phyloP scores from a whole-genome alignment of 768 basidiomycete species.

The Lentinula raphanica region DNA sequence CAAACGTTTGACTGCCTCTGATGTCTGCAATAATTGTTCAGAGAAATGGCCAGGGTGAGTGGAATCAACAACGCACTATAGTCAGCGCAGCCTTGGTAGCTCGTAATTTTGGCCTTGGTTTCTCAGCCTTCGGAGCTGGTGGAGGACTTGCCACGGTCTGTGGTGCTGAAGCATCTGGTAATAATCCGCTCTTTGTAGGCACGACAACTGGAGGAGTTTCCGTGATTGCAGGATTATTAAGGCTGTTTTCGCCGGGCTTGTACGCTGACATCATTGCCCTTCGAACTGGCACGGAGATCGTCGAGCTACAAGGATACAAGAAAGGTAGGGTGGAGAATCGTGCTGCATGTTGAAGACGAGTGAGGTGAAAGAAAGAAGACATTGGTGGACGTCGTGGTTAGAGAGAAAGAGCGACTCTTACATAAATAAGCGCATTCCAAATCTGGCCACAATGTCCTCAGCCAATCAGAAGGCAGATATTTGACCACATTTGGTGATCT shows the following conservation, averaged over 20 bases:
- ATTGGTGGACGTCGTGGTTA: background rate
- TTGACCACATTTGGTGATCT: background rate
- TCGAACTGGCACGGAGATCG: slow-evolving; percentile 34
- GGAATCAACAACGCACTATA: slow-evolving; percentile 46
- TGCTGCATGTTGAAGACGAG: slow-evolving; percentile 26
- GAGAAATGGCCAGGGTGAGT: slow-evolving; percentile 3
- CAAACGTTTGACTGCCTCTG: slow-evolving; percentile 69
- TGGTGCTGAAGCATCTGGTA: slow-evolving; percentile 59
- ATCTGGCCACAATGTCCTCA: background rate
- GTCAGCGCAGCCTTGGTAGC: slow-evolving; percentile 74
- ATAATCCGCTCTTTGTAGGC: slow-evolving; percentile 41
- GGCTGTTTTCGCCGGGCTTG: slow-evolving; percentile 30
- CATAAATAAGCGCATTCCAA: background rate
- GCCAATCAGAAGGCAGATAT: slow-evolving; percentile 7
- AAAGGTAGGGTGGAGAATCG: slow-evolving; percentile 27
- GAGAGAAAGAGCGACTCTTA: background rate
- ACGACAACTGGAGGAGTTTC: slow-evolving; percentile 51
- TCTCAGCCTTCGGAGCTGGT: slow-evolving; percentile 58
- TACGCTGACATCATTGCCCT: slow-evolving; percentile 68
- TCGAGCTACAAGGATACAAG: slow-evolving; percentile 26
- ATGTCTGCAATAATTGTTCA: slow-evolving; percentile 48
- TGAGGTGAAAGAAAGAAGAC: slow-evolving; percentile 24
- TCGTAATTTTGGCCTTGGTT: slow-evolving; percentile 54
- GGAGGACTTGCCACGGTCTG: slow-evolving; percentile 72
- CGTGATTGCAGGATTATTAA: slow-evolving; percentile 18